These are phyloP conservation scores for Ceratonia siliqua DNA, from an alignment of 306 rosid genomes.

Conservation along the genomic window DNA sequence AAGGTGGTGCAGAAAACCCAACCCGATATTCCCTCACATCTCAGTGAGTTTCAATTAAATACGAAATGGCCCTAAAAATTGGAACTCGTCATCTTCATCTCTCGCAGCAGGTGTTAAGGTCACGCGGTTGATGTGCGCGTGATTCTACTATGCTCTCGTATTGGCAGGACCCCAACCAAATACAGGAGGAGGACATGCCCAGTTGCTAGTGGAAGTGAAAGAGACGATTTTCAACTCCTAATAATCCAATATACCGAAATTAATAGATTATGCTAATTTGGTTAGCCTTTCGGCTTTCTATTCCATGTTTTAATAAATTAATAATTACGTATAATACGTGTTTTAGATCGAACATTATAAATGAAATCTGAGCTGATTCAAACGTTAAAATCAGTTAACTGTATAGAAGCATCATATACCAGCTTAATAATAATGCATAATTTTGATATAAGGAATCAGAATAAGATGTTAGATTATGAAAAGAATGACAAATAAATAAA, in stretches of 20 bases:
- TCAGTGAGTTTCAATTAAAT: background rate
- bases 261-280: too few relatives aligned
- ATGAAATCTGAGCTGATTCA: too few relatives aligned
- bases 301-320: too few relatives aligned
- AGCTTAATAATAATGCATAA: background rate
- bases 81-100: background rate
- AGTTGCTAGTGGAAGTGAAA: background rate
- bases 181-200: background rate
- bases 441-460: background rate
- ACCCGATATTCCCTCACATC: background rate
- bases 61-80: background rate
- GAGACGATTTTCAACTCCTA: background rate
- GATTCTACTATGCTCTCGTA: background rate
- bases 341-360: too few relatives aligned
- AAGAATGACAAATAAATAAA: too few relatives aligned
- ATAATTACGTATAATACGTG: too few relatives aligned
- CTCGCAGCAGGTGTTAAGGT: background rate
- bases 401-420: background rate
- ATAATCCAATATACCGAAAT: too few relatives aligned
- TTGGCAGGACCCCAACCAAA: background rate
- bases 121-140: slow-evolving; percentile 20
- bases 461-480: background rate
- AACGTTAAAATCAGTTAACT: too few relatives aligned
- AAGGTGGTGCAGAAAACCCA: background rate
- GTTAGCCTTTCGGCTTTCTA: too few relatives aligned